phyloP scores from a whole-genome alignment of 2,329 filamentous ascomycete genomes.

The Xylariaceae sp. region DNA sequence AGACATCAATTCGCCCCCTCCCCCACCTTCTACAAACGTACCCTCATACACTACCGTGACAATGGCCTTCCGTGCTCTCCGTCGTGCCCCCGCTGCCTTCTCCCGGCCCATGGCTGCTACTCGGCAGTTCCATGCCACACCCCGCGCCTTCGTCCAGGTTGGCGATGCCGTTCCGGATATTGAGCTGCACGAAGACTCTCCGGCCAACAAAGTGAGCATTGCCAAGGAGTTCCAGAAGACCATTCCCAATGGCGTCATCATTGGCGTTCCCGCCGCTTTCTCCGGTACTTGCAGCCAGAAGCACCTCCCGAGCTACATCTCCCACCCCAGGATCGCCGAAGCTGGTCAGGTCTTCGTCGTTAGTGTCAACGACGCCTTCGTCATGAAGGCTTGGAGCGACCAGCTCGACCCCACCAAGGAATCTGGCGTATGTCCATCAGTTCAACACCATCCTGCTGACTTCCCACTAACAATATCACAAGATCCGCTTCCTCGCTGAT shows the following conservation, averaged over 20 bases:
- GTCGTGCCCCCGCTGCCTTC: constrained; percentile 15
- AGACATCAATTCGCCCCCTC: too few relatives aligned
- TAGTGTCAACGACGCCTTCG: constrained; percentile 90
- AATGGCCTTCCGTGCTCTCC: constrained; percentile 29
- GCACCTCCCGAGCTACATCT: constrained; percentile 86
- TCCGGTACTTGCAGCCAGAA: constrained; percentile 54
- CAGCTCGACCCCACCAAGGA: constrained; percentile 71
- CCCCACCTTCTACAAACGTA: not conserved
- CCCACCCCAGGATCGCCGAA: constrained; percentile 71
- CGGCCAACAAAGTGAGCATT: constrained; percentile 87
- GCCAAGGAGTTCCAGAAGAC: constrained; percentile 65
- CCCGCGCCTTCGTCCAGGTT: constrained; percentile 64
- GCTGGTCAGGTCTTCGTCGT: constrained; percentile 87
- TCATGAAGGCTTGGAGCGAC: constrained; percentile 88
- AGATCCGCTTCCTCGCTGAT: constrained; percentile 90
- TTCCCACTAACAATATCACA: not conserved
- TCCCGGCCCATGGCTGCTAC: constrained; percentile 25
- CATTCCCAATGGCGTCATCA: constrained; percentile 70
- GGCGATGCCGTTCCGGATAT: constrained; percentile 79
- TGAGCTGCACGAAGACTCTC: constrained; percentile 78
- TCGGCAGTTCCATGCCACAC: constrained; percentile 61
- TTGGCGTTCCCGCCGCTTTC: constrained; percentile 83
- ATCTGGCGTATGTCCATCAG: constrained; percentile 65
- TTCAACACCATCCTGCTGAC: not conserved
- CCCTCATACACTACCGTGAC: not conserved